phyloP scores from a whole-genome alignment of 192 early-diverging fungal species.

The Linnemannia elongata region DNA sequence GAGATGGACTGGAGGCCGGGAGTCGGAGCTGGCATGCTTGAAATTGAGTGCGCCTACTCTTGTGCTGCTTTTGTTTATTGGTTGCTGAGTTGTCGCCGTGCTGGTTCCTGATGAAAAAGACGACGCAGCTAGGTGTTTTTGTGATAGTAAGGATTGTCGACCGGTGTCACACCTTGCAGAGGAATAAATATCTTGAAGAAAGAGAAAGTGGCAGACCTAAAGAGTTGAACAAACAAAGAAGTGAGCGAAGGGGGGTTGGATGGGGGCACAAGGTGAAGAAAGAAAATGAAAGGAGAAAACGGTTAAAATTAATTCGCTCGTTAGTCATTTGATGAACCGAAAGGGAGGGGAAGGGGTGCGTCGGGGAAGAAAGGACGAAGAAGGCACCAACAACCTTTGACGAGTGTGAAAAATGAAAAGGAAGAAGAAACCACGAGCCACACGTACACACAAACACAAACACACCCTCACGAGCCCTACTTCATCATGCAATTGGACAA shows the following conservation, averaged over 20 bases:
- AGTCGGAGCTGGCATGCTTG: conserved; percentile 31
- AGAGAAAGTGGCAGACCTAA: no score
- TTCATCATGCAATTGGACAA: background rate
- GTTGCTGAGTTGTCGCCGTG: background rate
- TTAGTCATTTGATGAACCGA: conserved; percentile 1
- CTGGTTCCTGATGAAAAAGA: background rate
- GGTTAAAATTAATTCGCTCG: conserved; percentile 1
- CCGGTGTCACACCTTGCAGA: no score
- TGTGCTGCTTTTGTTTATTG: background rate
- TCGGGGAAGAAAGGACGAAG: background rate
- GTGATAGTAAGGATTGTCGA: no score
- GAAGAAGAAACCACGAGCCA: background rate
- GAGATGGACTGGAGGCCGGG: conserved; percentile 66
- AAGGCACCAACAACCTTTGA: background rate
- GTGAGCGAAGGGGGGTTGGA: background rate
- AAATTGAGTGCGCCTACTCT: background rate
- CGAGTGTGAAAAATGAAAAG: background rate
- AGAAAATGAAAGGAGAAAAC: background rate
- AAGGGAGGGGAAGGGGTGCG: no score
- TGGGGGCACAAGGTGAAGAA: background rate
- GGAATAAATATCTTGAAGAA: no score
- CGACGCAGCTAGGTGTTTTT: no score
- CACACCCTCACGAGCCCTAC: background rate
- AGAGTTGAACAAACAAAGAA: no score
- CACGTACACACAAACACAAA: background rate